Base-by-base conservation (phyloP, 2,329 filamentous ascomycete genomes). In the Rhinocladiella mackenziei region DNA sequence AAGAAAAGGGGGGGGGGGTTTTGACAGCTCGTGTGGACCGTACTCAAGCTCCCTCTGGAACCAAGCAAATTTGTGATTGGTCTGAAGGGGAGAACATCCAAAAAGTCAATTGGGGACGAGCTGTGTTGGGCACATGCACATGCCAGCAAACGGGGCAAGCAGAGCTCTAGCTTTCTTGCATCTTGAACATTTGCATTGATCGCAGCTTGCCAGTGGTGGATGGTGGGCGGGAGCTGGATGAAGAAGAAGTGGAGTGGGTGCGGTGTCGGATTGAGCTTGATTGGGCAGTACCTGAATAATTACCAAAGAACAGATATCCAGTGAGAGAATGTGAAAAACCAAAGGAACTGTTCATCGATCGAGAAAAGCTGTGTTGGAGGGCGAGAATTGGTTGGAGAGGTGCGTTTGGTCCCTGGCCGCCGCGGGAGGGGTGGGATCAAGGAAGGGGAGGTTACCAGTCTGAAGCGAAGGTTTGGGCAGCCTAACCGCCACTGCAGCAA, bases 231-330 rank as follows among this genome's bases (percentile, higher is more conserved):
- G 22, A 39, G 14, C 14, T 32, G 20, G 22, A 23, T 35, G 18
- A 36, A 30, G 38, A 33, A 25, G 28, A 13, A 26, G 25, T 30
- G 36, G 36, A 31, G 36, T 4, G 23, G 9, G 25, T 26, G 38
- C 11, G 28, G 18, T 18, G 18, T 28, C 2, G 29, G 39, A n/a
- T 15, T 20, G 13, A 25, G 20, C 25, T 26, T 40, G 41, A 49
- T 49, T 49, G 46, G 40, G 36, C 19, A 50, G 47, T 50, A 43
- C 47, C 47, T 50, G 47, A 35, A 33, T 25, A 29, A 37, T 18
- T 23, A 23, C 19, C 14, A 29, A 36, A 26, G 30, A 19, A 31
- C 20, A 23, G 25, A 14, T 6, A 33, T 25, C 33, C 34, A 38
- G 39, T 45, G 28, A 36, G 30, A 19, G 20, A 34, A 28, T 17